These are phyloP conservation scores for Populus tremula DNA, from an alignment of 345 rosid species.

Conservation along the genomic window DNA sequence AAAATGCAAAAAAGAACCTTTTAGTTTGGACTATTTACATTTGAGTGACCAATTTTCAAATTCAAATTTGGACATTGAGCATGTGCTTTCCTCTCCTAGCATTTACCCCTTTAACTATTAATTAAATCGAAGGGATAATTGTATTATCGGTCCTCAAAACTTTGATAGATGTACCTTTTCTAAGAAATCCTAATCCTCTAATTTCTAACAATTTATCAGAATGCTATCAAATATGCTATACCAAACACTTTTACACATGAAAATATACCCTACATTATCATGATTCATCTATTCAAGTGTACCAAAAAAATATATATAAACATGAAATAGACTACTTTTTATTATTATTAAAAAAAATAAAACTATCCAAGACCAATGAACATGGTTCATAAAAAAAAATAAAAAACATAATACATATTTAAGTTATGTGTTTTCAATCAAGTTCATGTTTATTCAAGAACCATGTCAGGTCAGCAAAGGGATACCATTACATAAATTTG, in stretches of 20 bases:
- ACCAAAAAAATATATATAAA: background rate
- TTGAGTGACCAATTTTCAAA: background rate
- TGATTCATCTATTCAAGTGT: background rate
- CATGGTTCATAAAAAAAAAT: too few relatives aligned
- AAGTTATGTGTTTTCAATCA: too few relatives aligned
- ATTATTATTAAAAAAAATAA: too few relatives aligned
- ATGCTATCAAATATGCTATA: background rate
- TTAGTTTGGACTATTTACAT: background rate
- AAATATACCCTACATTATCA: background rate
- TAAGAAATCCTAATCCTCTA: background rate
- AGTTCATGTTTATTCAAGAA: background rate
- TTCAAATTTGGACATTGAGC: background rate
- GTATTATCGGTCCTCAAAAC: background rate
- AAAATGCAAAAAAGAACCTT: background rate
- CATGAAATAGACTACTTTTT: background rate
- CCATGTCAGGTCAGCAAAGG: background rate
- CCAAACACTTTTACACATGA: background rate
- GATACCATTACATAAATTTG: background rate
- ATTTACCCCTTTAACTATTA: too few relatives aligned
- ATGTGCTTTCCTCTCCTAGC: background rate
- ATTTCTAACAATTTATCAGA: background rate
- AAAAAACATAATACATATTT: too few relatives aligned
- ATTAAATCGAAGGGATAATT: background rate
- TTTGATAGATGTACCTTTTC: background rate
- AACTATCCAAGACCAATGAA: background rate